phyloP scores from a whole-genome alignment of 108 stramenopile species.

The Nitzschia sp. region DNA sequence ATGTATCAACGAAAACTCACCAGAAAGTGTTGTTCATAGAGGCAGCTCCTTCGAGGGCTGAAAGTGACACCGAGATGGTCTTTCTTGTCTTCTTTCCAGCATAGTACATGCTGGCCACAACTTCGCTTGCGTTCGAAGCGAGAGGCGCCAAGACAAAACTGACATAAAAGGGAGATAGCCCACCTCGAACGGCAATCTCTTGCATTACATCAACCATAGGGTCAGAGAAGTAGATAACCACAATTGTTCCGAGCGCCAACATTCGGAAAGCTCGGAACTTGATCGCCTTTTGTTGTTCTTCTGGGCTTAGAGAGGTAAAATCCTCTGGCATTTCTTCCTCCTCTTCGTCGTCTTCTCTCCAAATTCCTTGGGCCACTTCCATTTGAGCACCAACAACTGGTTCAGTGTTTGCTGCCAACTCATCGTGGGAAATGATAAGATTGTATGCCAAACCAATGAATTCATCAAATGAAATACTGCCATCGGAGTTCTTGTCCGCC shows the following conservation, averaged over 20 bases:
- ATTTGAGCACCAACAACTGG: neutral
- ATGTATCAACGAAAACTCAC: conserved; percentile 1
- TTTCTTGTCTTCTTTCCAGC: conserved; percentile 91
- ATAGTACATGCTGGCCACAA: conserved; percentile 91
- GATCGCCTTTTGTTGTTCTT: conserved; percentile 84
- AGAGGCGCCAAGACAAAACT: conserved; percentile 96
- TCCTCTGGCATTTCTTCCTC: conserved; percentile 79
- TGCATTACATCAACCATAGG: conserved; percentile 97
- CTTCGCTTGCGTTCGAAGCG: conserved; percentile 94
- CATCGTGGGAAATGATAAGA: conserved; percentile 50
- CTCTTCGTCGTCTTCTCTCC: conserved; percentile 58
- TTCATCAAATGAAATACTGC: conserved; percentile 80
- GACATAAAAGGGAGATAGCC: conserved; percentile 90
- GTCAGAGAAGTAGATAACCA: conserved; percentile 92
- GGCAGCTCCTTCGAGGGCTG: conserved; percentile 92
- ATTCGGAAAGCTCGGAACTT: conserved; percentile 82
- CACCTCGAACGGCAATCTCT: conserved; percentile 76
- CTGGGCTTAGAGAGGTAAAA: conserved; percentile 67
- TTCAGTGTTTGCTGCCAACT: neutral
- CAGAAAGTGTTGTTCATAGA: conserved; percentile 98
- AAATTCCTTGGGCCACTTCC: conserved; percentile 17
- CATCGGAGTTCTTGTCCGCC: conserved; percentile 72
- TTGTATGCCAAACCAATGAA: conserved; percentile 83
- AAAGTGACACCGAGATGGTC: conserved; percentile 89
- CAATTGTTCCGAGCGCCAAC: conserved; percentile 79